Evolutionary conservation across 108 stramenopile species (phyloP), one percentile per base, ranked within the genome.

Genomic region (Seminavis robusta): DNA sequence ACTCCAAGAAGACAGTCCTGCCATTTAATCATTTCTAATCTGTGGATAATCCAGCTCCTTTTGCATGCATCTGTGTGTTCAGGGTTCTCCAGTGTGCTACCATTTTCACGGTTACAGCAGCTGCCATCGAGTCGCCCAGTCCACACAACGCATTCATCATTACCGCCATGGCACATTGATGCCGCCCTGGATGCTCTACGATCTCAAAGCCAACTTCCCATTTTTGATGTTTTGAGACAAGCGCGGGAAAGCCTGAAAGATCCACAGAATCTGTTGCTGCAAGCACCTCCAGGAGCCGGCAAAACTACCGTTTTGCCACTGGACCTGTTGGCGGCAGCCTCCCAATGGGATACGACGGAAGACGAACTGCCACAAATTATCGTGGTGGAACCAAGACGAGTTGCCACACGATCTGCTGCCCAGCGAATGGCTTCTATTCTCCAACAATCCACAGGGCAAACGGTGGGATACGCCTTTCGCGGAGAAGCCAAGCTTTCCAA

Each of bases 221-320:
- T 55, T 41, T 55, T 55, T 25, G 54, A 28, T 26, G 54, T 41
- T 15, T 33, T 55, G 39, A 27, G 41, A 33, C 37, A 33, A 19
- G 51, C 37, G 9, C 51, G 51, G 24, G 34, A 28, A 17, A 52
- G 51, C 19, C 23, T 52, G 7, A 13, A 23, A 0, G 21, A 17
- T 11, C 44, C 37, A 38, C 19, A 15, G 25, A 79, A 81, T 47
- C 45, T 85, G 1, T 33, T 81, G 4, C 62, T 85, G 16, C 70
- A 85, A 52, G 84, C 84, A 34, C 52, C 77, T 0, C 84, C 84
- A 36, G 84, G 80, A 17, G 84, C 84, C 8, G 83, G 83, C 15
- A 85, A 85, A 55, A 85, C 83, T 8, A 85, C 83, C 10, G 51
- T 75, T 7, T 67, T 85, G 21, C 80, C 83, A 24, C 54, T 85